phyloP scores from a whole-genome alignment of 352 stramenopile species.

The Saprolegnia parasitica region DNA sequence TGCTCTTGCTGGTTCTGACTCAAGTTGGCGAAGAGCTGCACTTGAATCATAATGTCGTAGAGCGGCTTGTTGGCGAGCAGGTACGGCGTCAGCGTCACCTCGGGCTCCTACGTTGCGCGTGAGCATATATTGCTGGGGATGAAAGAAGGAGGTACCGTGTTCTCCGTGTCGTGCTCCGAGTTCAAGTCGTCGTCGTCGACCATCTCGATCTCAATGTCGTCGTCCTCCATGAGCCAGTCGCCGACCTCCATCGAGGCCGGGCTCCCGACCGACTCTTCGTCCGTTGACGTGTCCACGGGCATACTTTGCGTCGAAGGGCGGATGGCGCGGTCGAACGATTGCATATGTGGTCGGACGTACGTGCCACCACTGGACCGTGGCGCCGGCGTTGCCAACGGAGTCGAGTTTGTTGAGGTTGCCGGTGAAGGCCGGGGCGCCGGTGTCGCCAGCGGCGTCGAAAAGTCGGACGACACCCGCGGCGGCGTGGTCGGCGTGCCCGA shows the following conservation, averaged over 20 bases:
- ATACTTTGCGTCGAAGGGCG: background rate
- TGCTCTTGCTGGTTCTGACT: slow-evolving; percentile 85
- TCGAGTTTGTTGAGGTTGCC: slow-evolving; percentile 3
- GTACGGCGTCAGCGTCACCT: slow-evolving; percentile 70
- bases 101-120: slow-evolving; percentile 38
- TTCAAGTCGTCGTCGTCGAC: slow-evolving; percentile 21
- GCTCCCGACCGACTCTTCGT: slow-evolving; percentile 4
- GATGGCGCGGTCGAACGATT: background rate
- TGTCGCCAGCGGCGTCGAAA: background rate
- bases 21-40: slow-evolving; percentile 82
- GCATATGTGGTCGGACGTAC: background rate
- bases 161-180: background rate
- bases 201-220: slow-evolving; percentile 23
- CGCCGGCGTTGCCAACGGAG: background rate
- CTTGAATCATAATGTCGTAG: slow-evolving; percentile 85
- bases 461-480: background rate
- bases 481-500: background rate
- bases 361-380: background rate
- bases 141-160: background rate
- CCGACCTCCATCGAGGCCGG: background rate
- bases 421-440: background rate
- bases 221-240: slow-evolving; percentile 22
- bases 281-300: background rate
- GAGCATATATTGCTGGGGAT: background rate
- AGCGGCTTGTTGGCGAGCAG: slow-evolving; percentile 80